Evolutionary conservation across 1,284 basidiomycete species (phyloP).

Genomic region (Ustilago esculenta): DNA sequence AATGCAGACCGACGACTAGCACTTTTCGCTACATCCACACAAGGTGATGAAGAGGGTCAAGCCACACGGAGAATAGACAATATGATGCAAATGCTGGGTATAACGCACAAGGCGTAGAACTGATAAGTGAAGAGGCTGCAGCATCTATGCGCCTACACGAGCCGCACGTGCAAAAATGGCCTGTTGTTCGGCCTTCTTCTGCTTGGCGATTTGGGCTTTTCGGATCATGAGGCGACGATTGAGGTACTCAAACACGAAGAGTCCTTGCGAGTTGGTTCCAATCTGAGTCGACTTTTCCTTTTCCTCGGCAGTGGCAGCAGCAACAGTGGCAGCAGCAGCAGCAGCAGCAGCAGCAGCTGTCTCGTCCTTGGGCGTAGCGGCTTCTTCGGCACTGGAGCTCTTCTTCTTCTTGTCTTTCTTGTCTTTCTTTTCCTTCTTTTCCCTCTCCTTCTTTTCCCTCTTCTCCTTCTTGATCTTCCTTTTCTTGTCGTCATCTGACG

Average conservation of each 20-base stretch:
- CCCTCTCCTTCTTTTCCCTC: conserved; percentile 19
- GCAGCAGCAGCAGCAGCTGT: conserved; percentile 1
- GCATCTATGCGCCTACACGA: conserved; percentile 30
- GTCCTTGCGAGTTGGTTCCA: conserved; percentile 40
- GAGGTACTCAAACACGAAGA: conserved; percentile 60
- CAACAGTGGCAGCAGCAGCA: not conserved
- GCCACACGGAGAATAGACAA: too few species aligned
- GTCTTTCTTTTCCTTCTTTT: conserved; percentile 24
- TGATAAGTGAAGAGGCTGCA: too few species aligned
- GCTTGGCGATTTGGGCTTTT: conserved; percentile 53
- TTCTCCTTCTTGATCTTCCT: conserved; percentile 19
- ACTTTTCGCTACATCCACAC: too few species aligned
- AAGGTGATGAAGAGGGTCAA: too few species aligned
- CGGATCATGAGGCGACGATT: conserved; percentile 55
- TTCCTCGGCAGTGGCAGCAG: conserved; percentile 20
- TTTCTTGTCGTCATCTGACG: conserved; percentile 12
- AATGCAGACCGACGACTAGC: too few species aligned
- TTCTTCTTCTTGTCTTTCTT: conserved; percentile 32
- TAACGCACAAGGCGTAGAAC: conserved; percentile 11
- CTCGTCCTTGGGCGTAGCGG: not conserved
- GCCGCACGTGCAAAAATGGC: conserved; percentile 57
- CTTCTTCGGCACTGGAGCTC: not conserved
- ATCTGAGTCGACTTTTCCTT: conserved; percentile 43
- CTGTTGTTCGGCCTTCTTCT: conserved; percentile 51
- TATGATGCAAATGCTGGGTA: conserved; percentile 17